Conservation (phyloP, 768 basidiomycete species). For the Boletus sensibilis region DNA sequence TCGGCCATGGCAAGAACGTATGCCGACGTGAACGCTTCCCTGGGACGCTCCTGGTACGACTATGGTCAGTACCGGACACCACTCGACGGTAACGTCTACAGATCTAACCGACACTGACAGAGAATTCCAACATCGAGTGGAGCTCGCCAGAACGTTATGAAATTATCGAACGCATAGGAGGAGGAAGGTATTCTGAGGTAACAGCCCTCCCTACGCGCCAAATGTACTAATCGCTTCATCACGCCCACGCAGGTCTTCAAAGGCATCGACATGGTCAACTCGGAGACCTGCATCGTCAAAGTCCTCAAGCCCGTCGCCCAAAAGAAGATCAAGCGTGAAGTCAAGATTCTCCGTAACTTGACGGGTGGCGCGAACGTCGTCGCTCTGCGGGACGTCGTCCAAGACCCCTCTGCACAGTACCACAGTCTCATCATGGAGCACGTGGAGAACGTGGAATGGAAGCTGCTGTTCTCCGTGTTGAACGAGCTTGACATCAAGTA, state of each 20-base stretch:
- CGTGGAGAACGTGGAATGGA: conserved; percentile 69
- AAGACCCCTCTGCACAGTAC: conserved; percentile 59
- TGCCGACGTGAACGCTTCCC: conserved; percentile 53
- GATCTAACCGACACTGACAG: conserved; percentile 27
- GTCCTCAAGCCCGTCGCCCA: conserved; percentile 67
- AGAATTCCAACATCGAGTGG: conserved; percentile 63
- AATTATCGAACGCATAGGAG: conserved; percentile 59
- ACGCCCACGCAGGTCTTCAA: conserved; percentile 49
- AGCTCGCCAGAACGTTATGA: conserved; percentile 67
- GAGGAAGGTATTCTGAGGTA: conserved; percentile 68
- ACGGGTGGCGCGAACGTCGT: conserved; percentile 72
- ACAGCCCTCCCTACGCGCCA: neutral
- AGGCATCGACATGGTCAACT: conserved; percentile 54
- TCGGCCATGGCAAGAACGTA: conserved; percentile 50
- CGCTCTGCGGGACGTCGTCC: conserved; percentile 62
- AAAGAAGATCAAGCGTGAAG: conserved; percentile 73
- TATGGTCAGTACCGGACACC: conserved; percentile 43
- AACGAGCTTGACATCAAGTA: conserved; percentile 65
- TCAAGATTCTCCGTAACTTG: conserved; percentile 69
- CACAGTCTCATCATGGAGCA: conserved; percentile 69
- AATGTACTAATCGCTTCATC: conserved; percentile 1
- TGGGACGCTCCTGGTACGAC: conserved; percentile 62
- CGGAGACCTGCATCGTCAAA: conserved; percentile 61
- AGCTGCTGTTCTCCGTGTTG: conserved; percentile 53
- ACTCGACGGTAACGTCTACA: neutral